These are phyloP conservation scores for Eucalyptus sp. DNA, from an alignment of 345 rosid genomes.

Conservation along the genomic window DNA sequence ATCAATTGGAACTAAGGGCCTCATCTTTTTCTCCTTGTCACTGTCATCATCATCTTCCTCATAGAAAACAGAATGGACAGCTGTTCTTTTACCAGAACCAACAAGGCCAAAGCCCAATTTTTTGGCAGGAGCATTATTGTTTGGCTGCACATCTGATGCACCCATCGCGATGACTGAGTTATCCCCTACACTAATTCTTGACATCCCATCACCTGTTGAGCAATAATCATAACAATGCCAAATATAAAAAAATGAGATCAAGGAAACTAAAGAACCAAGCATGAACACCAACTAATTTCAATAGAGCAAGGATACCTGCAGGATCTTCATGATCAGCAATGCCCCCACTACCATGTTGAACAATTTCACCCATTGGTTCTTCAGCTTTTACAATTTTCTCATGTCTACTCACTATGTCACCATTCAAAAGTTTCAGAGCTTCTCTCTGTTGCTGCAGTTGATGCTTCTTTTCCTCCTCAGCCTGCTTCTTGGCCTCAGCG, in stretches of 20 bases:
- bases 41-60: slow-evolving; percentile 95
- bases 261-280: neutral
- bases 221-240: neutral
- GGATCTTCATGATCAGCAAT: slow-evolving; percentile 4
- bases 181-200: slow-evolving; percentile 49
- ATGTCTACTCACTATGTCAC: slow-evolving; percentile 26
- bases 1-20: slow-evolving; percentile 96
- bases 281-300: neutral
- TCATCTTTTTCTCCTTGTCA: slow-evolving; percentile 76
- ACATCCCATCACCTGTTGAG: slow-evolving; percentile 26
- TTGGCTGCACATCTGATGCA: slow-evolving; percentile 39
- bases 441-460: slow-evolving; percentile 50
- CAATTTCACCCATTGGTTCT: slow-evolving; percentile 18
- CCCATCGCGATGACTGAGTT: slow-evolving; percentile 21
- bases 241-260: neutral
- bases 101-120: slow-evolving; percentile 95
- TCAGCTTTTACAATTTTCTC: slow-evolving; percentile 15
- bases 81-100: slow-evolving; percentile 82
- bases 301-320: neutral
- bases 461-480: slow-evolving; percentile 59
- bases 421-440: slow-evolving; percentile 42
- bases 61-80: slow-evolving; percentile 88
- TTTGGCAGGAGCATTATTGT: slow-evolving; percentile 46
- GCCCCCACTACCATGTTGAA: slow-evolving; percentile 12
- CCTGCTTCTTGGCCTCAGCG: slow-evolving; percentile 63